Percentiles rank a stretch among this genome's conserved stretches.
Conservation (phyloP, 2,329 filamentous ascomycete genomes). For the Phialocephala subalpina region DNA sequence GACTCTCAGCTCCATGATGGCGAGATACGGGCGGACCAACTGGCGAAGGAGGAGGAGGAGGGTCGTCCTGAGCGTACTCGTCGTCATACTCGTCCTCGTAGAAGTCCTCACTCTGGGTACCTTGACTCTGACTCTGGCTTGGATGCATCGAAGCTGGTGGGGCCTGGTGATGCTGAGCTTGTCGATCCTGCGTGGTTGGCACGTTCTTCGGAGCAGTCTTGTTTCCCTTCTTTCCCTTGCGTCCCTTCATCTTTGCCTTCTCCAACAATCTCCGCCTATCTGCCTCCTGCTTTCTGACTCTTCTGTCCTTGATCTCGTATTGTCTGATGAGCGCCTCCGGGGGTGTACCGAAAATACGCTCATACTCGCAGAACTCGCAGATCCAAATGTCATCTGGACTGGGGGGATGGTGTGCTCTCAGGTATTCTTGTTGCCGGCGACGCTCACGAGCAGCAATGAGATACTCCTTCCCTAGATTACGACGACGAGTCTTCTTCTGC, state of each 20-base stretch:
- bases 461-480: constrained; percentile 72
- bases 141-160: constrained; percentile 44
- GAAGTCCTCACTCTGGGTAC: constrained; percentile 57
- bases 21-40: constrained; percentile 24
- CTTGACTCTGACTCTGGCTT: constrained; percentile 46
- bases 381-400: constrained; percentile 84
- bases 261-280: constrained; percentile 86
- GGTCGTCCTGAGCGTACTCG: constrained; percentile 45
- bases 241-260: constrained; percentile 92
- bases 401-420: constrained; percentile 79
- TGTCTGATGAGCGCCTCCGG: constrained; percentile 86
- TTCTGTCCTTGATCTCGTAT: constrained; percentile 94
- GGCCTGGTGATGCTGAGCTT: constrained; percentile 43
- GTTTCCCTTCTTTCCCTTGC: constrained; percentile 84
- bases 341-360: constrained; percentile 89
- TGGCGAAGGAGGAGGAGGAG: constrained; percentile 37
- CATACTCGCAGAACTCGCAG: constrained; percentile 98
- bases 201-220: constrained; percentile 55
- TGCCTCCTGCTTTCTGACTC: constrained; percentile 82
- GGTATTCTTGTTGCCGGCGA: constrained; percentile 77
- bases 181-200: constrained; percentile 37
- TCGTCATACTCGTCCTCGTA: constrained; percentile 58
- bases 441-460: constrained; percentile 79
- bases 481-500: constrained; percentile 72
- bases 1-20: constrained; percentile 22